Evolutionary conservation across 2,329 filamentous ascomycete species (phyloP).

Genomic region (Immersiporthe knoxdaviesiana): DNA sequence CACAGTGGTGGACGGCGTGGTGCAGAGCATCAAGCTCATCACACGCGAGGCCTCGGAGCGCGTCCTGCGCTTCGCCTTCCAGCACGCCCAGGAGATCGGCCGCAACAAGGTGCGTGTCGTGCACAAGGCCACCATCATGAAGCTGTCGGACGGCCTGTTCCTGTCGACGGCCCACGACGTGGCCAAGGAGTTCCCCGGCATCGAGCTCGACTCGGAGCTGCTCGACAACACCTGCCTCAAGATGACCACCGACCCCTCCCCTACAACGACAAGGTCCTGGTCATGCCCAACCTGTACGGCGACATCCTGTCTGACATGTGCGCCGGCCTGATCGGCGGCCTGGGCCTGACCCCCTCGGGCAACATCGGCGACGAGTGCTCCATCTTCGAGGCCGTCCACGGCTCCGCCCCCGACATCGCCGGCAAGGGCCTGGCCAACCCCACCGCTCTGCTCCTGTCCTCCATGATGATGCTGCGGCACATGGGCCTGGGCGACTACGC

Average conservation of each 20-base stretch:
- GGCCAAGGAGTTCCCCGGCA: slow-evolving; percentile 91
- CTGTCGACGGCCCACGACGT: slow-evolving; percentile 83
- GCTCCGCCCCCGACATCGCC: slow-evolving; percentile 93
- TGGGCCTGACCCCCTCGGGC: slow-evolving; percentile 94
- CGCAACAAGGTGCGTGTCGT: slow-evolving; percentile 96
- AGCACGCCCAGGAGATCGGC: slow-evolving; percentile 91
- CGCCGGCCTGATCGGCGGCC: slow-evolving; percentile 95
- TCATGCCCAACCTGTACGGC: slow-evolving; percentile 98
- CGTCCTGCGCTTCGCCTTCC: slow-evolving; percentile 96
- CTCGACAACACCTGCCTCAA: slow-evolving; percentile 99
- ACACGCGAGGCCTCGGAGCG: slow-evolving; percentile 93
- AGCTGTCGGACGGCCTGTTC: slow-evolving; percentile 99
- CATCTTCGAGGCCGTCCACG: slow-evolving; percentile 99
- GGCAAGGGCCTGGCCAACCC: slow-evolving; percentile 97
- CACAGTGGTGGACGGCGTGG: slow-evolving; percentile 69
- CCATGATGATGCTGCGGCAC: slow-evolving; percentile 99
- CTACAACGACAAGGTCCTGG: slow-evolving; percentile 99
- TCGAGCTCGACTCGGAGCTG: slow-evolving; percentile 97
- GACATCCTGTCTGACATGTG: slow-evolving; percentile 99
- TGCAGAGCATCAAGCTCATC: slow-evolving; percentile 99
- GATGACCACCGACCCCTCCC: slow-evolving; percentile 93
- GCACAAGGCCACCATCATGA: slow-evolving; percentile 99
- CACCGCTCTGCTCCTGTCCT: slow-evolving; percentile 90
- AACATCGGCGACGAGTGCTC: slow-evolving; percentile 99
- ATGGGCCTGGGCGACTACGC: slow-evolving; percentile 90